phyloP scores from a whole-genome alignment of 2,329 filamentous ascomycete genomes.

The Beauveria scarabaeidicola region DNA sequence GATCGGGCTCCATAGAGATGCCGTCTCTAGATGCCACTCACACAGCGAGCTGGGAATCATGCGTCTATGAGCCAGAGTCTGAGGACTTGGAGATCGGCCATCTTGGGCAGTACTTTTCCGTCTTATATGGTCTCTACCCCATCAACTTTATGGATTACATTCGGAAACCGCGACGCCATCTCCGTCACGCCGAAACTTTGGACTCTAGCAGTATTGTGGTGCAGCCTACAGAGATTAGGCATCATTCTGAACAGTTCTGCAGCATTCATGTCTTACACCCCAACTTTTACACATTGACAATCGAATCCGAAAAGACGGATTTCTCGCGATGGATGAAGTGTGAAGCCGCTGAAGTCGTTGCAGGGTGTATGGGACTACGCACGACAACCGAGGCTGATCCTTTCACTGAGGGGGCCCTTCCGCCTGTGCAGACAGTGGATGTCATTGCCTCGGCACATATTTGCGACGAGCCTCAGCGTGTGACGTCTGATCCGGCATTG shows the following conservation, averaged over 20 bases:
- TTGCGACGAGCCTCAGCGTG: constrained; percentile 20
- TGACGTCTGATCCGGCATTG: constrained; percentile 29
- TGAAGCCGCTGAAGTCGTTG: constrained; percentile 70
- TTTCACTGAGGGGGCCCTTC: constrained; percentile 18
- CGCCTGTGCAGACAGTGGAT: constrained; percentile 16
- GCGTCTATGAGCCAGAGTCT: constrained; percentile 50
- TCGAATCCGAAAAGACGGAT: constrained; percentile 72
- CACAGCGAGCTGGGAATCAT: constrained; percentile 51
- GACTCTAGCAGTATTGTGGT: constrained; percentile 68
- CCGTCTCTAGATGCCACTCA: constrained; percentile 31
- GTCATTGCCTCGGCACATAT: constrained; percentile 16
- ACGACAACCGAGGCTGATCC: constrained; percentile 20
- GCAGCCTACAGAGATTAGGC: constrained; percentile 67
- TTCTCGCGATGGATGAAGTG: constrained; percentile 70
- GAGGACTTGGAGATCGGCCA: constrained; percentile 57
- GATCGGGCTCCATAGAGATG: constrained; percentile 30
- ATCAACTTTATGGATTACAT: constrained; percentile 84
- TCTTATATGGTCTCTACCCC: constrained; percentile 74
- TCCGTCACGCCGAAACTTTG: constrained; percentile 63
- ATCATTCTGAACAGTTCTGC: constrained; percentile 66
- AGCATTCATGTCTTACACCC: constrained; percentile 68
- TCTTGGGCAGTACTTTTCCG: constrained; percentile 68
- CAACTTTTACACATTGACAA: constrained; percentile 74
- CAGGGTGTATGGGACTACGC: constrained; percentile 68
- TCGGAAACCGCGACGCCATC: constrained; percentile 68